Base-by-base conservation (phyloP, 2,329 filamentous ascomycete genomes). In the Botryotinia convoluta region DNA sequence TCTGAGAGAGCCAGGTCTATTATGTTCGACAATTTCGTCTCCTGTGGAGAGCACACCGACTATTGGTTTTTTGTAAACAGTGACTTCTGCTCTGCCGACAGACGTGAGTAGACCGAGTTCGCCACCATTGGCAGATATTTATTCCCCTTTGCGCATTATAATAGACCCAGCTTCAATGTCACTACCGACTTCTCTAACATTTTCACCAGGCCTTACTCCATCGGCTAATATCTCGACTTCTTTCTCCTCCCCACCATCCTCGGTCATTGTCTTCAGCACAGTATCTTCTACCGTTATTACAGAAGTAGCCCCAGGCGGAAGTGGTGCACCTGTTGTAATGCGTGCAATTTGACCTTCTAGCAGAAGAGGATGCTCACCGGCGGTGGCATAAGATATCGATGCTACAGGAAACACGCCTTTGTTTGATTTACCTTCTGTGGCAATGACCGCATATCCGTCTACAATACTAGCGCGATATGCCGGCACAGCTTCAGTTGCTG, bases 261-360 rank as follows among this genome's bases (percentile, higher is more conserved):
- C 90, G 0, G 94, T 96, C 82, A 89, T 90, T 2, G 88, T 90
- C 74, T 88, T 89, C 7, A 99, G 85, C 0, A 91, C 83, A 0
- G 96, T 99, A 79, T 98, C 96, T 83, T 99, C 96, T 0, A 99
- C 96, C 94, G 97, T 98, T 64, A 98, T 91, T 8, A 99, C 95
- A 0, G 95, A 92, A 39, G 93, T 97, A 2, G 96, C 94, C 0
- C 95, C 94, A 0, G 91, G 90, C 1, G 96, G 96, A 0, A 99
- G 84, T 18, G 96, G 95, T 9, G 96, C 96, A 0, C 96, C 96
- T 0, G 96, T 99, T 0, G 96, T 99, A 77, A 99, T 97, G 64
- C 96, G 88, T 0, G 95, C 92, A 71, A 98, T 91, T 76, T 94
- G 87, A 0, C 95, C 94, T 48, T 89, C 85, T 71, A 91, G 86